Base-by-base conservation (phyloP, 257 asterid genomes). In the Lantana camara region DNA sequence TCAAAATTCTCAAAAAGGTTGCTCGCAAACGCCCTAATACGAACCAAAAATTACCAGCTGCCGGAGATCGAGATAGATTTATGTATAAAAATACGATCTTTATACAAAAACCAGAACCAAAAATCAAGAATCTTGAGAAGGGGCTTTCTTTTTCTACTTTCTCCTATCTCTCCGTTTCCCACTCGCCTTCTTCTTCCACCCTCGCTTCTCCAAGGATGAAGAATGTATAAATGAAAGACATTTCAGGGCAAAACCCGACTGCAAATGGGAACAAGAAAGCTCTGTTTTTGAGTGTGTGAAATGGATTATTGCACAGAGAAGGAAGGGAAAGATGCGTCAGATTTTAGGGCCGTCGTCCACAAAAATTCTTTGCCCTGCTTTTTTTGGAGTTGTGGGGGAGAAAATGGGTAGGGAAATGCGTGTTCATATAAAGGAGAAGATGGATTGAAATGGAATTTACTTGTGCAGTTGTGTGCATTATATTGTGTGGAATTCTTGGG, bases 91-190 rank as follows among this genome's bases (percentile, higher is more conserved):
- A 30, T 16, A 58, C 1, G 55, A 51, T 35, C 32, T 35, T 4
- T 35, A 35, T 35, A 35, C 40, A 35, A 10, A 35, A 35, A 35
- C 7, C 11, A 35, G 8, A 35, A 35, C 7, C n/a, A 55, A 9
- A 6, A 4, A 55, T 1, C 17, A 2, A 37, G 9, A 40, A 27
- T 27, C 4, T 27, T 27, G 32, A 49, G 16, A 1, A n/a, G 51
- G 6, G 57, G 44, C 71, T 23, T 34, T 14, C 1, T 3, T 17
- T 55, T 29, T 20, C 19, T 53, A n/a, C n/a, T n/a, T 10, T 57
- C 13, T 10, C 47, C 53, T 83, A 87, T 81, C 85, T 66, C 52
- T 85, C 94, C 37, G 69, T 86, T 52, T 86, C 90, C 94, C 91
- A 84, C 86, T 83, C 89, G 62, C 81, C 83, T 70, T 85, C 84